phyloP scores from a whole-genome alignment of 805 yeast species.

The Candida gorgasii region DNA sequence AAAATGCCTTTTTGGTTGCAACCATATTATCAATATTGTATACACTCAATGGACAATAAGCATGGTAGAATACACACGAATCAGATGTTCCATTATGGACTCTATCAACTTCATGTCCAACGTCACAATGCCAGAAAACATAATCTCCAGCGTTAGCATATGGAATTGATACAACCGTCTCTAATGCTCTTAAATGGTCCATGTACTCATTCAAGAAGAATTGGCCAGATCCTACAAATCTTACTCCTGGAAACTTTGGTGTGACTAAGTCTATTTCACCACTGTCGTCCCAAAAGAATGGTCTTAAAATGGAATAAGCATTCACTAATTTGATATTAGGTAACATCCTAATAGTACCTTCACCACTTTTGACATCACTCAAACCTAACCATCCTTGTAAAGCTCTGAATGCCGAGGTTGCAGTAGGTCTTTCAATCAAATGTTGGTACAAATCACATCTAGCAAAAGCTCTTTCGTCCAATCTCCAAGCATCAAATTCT shows the following conservation, averaged over 20 bases:
- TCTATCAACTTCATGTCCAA: conserved; percentile 42
- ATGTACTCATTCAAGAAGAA: conserved; percentile 20
- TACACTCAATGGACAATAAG: conserved; percentile 33
- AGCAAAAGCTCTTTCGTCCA: conserved; percentile 33
- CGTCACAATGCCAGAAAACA: conserved; percentile 47
- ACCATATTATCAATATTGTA: conserved; percentile 17
- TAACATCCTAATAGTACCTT: conserved; percentile 39
- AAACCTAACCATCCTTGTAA: conserved; percentile 49
- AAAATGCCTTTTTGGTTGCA: conserved; percentile 12
- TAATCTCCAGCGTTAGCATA: conserved; percentile 43
- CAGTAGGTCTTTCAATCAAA: conserved; percentile 11
- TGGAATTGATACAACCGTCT: conserved; percentile 37
- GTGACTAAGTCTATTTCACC: conserved; percentile 31
- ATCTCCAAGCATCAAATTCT: conserved; percentile 38
- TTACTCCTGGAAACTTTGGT: conserved; percentile 39
- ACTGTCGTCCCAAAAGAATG: conserved; percentile 32
- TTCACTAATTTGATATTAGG: conserved; percentile 38
- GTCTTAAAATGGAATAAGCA: conserved; percentile 41
- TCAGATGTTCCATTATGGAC: conserved; percentile 32
- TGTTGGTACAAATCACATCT: conserved; percentile 29
- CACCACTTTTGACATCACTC: conserved; percentile 33
- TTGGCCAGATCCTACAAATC: conserved; percentile 32
- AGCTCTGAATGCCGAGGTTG: conserved; percentile 32
- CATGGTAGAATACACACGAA: conserved; percentile 41
- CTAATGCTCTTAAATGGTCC: conserved; percentile 35